A percentile compares a stretch with the other conserved stretches of the same genome.
phyloP scores from a whole-genome alignment of 768 basidiomycete species.

The Pleurotus ostreatus region DNA sequence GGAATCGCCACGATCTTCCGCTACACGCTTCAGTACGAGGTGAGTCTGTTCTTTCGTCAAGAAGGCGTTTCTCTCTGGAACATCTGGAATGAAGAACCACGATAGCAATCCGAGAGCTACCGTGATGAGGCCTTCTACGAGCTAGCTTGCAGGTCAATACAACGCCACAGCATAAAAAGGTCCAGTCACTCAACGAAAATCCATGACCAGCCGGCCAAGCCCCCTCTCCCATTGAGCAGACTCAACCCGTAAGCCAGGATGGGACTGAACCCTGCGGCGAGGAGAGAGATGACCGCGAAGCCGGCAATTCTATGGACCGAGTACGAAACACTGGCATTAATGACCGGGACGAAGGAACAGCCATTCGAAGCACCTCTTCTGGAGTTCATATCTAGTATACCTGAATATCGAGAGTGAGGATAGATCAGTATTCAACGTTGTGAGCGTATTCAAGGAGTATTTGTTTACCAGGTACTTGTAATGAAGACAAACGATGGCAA shows the following conservation, averaged over 20 bases:
- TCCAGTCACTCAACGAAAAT: conserved; percentile 37
- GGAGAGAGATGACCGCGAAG: conserved; percentile 41
- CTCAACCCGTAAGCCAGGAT: conserved; percentile 43
- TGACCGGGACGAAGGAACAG: not conserved
- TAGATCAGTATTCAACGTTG: not conserved
- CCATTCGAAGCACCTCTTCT: conserved; percentile 33
- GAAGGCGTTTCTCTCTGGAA: conserved; percentile 47
- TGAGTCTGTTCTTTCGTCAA: conserved; percentile 36
- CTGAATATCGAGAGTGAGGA: conserved; percentile 17
- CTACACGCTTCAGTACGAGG: conserved; percentile 39
- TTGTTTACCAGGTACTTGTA: conserved; percentile 42
- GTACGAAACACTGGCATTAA: not conserved
- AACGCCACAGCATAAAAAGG: too few species aligned
- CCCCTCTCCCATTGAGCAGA: conserved; percentile 34
- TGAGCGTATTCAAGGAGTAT: not conserved
- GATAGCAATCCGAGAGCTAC: conserved; percentile 37
- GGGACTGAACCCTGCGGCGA: conserved; percentile 43
- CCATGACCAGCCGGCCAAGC: conserved; percentile 48
- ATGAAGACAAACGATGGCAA: conserved; percentile 47
- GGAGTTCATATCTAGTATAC: conserved; percentile 51
- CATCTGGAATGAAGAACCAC: conserved; percentile 42
- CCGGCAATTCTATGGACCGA: conserved; percentile 34
- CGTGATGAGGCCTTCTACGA: conserved; percentile 46
- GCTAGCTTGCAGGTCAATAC: conserved; percentile 22
- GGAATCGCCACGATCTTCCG: conserved; percentile 47